These are phyloP conservation scores for Petunia secreta DNA, from an alignment of 257 asterid genomes.

Conservation along the genomic window DNA sequence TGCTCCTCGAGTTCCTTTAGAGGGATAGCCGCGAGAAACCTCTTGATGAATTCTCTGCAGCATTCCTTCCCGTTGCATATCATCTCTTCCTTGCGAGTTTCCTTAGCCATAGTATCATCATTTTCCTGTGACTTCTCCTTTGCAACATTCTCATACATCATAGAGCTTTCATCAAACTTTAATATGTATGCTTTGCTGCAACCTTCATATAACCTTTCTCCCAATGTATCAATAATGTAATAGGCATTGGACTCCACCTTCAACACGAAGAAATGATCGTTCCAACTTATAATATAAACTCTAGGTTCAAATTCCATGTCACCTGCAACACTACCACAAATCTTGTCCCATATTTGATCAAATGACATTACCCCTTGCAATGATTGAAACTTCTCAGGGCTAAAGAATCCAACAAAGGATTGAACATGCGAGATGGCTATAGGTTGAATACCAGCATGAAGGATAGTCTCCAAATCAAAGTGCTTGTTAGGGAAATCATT, in stretches of 20 bases:
- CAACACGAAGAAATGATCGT: slow-evolving; percentile 77
- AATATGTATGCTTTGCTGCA: slow-evolving; percentile 65
- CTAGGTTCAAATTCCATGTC: slow-evolving; percentile 34
- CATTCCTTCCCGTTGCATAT: slow-evolving; percentile 69
- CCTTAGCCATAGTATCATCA: slow-evolving; percentile 18
- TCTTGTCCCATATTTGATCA: slow-evolving; percentile 65
- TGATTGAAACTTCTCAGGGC: slow-evolving; percentile 57
- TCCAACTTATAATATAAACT: slow-evolving; percentile 76
- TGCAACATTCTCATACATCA: slow-evolving; percentile 32
- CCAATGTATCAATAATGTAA: slow-evolving; percentile 70
- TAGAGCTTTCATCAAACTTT: slow-evolving; percentile 53
- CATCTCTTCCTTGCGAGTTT: slow-evolving; percentile 31
- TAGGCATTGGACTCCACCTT: slow-evolving; percentile 55
- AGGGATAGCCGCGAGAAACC: slow-evolving; percentile 72
- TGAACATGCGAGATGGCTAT: slow-evolving; percentile 46
- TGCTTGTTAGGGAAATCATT: slow-evolving; percentile 68
- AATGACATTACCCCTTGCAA: slow-evolving; percentile 68
- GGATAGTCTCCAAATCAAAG: slow-evolving; percentile 75
- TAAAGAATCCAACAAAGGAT: slow-evolving; percentile 76
- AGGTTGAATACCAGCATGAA: slow-evolving; percentile 55
- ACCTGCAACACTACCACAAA: slow-evolving; percentile 24
- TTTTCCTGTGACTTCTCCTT: not conserved
- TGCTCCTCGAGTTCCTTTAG: slow-evolving; percentile 61
- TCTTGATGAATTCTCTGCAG: slow-evolving; percentile 64
- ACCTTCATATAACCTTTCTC: slow-evolving; percentile 71